Conservation (phyloP, 176 grass and related monocot genomes). For the Avena eriantha region DNA sequence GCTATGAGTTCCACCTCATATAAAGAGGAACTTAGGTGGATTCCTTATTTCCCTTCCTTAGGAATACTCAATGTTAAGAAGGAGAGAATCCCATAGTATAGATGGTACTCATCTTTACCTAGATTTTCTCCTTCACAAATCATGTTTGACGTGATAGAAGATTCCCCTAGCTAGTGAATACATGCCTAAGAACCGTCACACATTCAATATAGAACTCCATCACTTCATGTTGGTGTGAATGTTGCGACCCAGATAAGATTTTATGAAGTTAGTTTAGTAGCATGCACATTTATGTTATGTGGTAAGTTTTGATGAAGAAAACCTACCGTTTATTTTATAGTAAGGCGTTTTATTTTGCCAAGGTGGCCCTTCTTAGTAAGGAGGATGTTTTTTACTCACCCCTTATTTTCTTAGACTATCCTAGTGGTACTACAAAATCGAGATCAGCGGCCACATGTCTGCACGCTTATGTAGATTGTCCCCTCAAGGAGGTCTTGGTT, state of each 20-base stretch:
- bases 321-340: neutral
- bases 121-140: neutral
- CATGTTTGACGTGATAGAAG: neutral
- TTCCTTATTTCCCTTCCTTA: too few relatives aligned
- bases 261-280: neutral
- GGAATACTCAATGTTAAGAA: neutral
- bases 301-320: neutral
- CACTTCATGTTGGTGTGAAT: neutral
- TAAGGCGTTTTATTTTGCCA: neutral
- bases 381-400: neutral
- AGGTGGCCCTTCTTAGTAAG: too few relatives aligned
- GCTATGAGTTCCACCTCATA: neutral
- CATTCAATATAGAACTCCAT: neutral
- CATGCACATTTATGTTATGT: neutral
- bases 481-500: neutral
- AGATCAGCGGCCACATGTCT: neutral
- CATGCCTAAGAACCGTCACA: neutral
- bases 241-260: neutral
- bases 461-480: neutral
- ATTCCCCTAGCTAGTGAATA: neutral
- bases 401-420: neutral
- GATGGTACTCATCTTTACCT: neutral
- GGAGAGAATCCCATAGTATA: neutral
- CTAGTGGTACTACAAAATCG: neutral
- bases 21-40: neutral